Evolutionary conservation across 805 yeast genomes (phyloP), one percentile per base, ranked within the genome.

Genomic region (Wickerhamiella azyma): DNA sequence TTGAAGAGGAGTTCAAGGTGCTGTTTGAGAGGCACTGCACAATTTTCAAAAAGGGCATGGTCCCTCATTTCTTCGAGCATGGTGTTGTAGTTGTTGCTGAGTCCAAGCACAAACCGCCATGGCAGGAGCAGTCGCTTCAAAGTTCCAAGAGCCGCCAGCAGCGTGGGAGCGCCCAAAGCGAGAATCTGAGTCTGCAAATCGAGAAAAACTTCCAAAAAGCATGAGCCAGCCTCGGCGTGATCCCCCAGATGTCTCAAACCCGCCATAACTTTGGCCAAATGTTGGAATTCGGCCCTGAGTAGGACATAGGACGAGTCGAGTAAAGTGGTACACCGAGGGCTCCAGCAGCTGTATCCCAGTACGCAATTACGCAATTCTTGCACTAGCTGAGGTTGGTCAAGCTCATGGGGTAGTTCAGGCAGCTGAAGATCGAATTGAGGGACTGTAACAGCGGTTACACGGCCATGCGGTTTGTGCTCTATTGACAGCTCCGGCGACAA

Each of bases 291-390:
- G 33, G 16, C 9, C 33, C 8, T 21, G 4, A 21, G 33, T 5
- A 30, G 14, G 8, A 16, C 14, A 5, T 3, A n/a, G 14, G 33
- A n/a, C 18, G 37, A 26, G 10, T 17, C n/a, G 18, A 7, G 4
- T 19, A 35, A 19, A 21, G n/a, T 18, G 37, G 32, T 9, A 41
- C 43, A 10, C 21, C 18, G 1, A 11, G 13, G 18, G n/a, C 17
- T 16, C 10, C 11, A 7, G 18, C 32, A n/a, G n/a, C 28, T 8
- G 30, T 39, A 47, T n/a, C 57, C 57, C 24, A 51, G 43, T 30
- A 52, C 42, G 1, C 48, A 47, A 14, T 41, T 19, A 37, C 45
- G 18, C 18, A 40, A 19, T 36, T 54, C 57, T n/a, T 53, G 48
- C 26, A 29, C n/a, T 2, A 32, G 37, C 9, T 40, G 14, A 5